Base-by-base conservation (phyloP, 768 basidiomycete genomes). In the button mushroom (Agaricus bisporus) region DNA sequence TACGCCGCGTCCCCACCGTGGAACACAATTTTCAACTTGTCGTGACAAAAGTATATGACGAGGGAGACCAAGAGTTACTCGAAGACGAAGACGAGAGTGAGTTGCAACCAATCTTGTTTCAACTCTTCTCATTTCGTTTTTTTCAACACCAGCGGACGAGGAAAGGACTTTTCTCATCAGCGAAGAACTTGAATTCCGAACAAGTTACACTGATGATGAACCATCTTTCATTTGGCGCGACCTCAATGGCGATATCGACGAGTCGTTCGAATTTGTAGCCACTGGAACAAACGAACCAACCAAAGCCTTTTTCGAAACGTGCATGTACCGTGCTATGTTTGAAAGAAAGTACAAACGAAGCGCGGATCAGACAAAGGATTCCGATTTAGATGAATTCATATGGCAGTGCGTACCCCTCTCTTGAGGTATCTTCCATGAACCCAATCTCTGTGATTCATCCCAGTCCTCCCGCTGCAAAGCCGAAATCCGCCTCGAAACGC, bases 271-370 rank as follows among this genome's bases (percentile, higher is more conserved):
- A 67, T 98, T 95, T 66, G 87, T 97, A 15, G 86, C 90, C 25
- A 74, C 82, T 3, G 79, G 77, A 11, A 85, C 85, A 4, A 92
- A 91, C 43, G 83, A 82, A 48, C 87, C 90, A 0, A 95, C 91
- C 0, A 81, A 85, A 44, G 86, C 81, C 14, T 88, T 93, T 66
- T 97, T 98, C 64, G 94, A 98, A 70, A 85, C 85, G 22, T 91
- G 93, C 70, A 88, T 98, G 78, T 90, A 95, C 61, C 84, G 91
- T 26, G 95, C 95, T 55, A 93, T 98, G 85, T 98, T 87, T 68
- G 97, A 99, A 65, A 82, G 94, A 70, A 95, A 94, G 73, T 86
- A 88, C 73, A 85, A 77, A 61, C 73, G 60, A 48, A 82, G 80
- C 60, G 88, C 90, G 10, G 85, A 90, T 51, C 79, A 75, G 56